Percentiles rank a stretch among this genome's conserved stretches.
Evolutionary conservation across 768 basidiomycete species (phyloP).

Genomic region (Mycena crocata): DNA sequence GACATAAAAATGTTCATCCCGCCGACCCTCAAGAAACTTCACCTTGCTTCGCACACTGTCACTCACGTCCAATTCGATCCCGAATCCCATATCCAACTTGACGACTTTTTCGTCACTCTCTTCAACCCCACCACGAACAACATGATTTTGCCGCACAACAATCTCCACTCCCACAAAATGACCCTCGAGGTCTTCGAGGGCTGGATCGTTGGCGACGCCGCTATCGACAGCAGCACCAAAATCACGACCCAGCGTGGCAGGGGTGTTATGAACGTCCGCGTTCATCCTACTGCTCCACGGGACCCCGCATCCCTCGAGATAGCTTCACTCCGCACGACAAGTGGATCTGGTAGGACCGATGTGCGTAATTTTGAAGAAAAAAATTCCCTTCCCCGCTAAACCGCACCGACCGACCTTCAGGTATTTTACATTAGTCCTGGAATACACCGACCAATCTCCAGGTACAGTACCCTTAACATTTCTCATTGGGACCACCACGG

Average conservation of each 20-base stretch:
- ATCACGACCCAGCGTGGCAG: constrained; percentile 64
- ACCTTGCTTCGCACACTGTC: constrained; percentile 54
- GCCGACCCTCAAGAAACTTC: constrained; percentile 59
- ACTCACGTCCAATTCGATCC: constrained; percentile 64
- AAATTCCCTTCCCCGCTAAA: too few species aligned
- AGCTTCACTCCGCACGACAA: constrained; percentile 57
- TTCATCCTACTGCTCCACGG: constrained; percentile 52
- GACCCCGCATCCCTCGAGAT: constrained; percentile 46
- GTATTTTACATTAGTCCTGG: too few species aligned
- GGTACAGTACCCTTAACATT: too few species aligned
- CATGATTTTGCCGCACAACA: constrained; percentile 59
- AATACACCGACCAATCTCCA: too few species aligned
- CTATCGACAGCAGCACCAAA: constrained; percentile 53
- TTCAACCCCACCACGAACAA: constrained; percentile 50
- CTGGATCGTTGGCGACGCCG: constrained; percentile 70
- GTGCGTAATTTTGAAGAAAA: too few species aligned
- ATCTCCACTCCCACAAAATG: constrained; percentile 53
- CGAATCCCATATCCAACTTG: constrained; percentile 54
- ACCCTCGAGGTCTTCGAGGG: constrained; percentile 62
- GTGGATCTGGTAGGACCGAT: constrained; percentile 66
- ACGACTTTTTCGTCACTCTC: constrained; percentile 58
- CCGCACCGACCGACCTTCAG: too few species aligned
- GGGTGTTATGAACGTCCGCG: constrained; percentile 61
- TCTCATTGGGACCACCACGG: constrained; percentile 54
- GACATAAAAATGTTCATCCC: constrained; percentile 66